Conservation (phyloP, 2,329 filamentous ascomycete genomes). For the Hymenoscyphus fructigenus region DNA sequence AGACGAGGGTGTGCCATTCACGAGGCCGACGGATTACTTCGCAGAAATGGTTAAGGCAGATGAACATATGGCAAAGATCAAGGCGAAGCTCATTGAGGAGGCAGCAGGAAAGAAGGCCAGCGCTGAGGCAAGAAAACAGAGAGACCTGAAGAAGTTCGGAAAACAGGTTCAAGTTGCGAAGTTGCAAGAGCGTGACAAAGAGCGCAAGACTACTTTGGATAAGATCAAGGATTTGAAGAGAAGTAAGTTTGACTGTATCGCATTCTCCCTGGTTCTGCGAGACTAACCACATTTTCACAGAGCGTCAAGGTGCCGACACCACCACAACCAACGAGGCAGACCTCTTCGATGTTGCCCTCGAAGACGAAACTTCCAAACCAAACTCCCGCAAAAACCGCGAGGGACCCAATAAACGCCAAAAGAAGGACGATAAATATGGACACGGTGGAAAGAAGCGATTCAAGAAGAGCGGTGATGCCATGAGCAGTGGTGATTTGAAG, state of each 20-base stretch:
- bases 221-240: conserved; percentile 95
- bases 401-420: conserved; percentile 74
- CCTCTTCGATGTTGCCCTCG: conserved; percentile 87
- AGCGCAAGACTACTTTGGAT: conserved; percentile 88
- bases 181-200: conserved; percentile 88
- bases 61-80: conserved; percentile 96
- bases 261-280: conserved; percentile 23
- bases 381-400: conserved; percentile 43
- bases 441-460: conserved; percentile 95
- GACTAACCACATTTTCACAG: conserved; percentile 46
- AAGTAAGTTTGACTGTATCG: conserved; percentile 61
- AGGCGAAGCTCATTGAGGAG: conserved; percentile 88
- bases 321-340: conserved; percentile 70
- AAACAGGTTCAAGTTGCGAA: conserved; percentile 98
- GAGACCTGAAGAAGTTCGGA: conserved; percentile 98
- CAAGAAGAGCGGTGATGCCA: conserved; percentile 85
- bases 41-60: conserved; percentile 99
- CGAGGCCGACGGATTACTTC: conserved; percentile 90
- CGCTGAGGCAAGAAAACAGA: conserved; percentile 84
- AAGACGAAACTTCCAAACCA: conserved; percentile 46
- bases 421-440: conserved; percentile 93
- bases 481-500: conserved; percentile 76
- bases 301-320: conserved; percentile 73
- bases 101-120: conserved; percentile 90
- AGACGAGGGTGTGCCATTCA: conserved; percentile 81